Evolutionary conservation across 2,329 filamentous ascomycete genomes (phyloP).

Genomic region (Talaromyces funiculosus): DNA sequence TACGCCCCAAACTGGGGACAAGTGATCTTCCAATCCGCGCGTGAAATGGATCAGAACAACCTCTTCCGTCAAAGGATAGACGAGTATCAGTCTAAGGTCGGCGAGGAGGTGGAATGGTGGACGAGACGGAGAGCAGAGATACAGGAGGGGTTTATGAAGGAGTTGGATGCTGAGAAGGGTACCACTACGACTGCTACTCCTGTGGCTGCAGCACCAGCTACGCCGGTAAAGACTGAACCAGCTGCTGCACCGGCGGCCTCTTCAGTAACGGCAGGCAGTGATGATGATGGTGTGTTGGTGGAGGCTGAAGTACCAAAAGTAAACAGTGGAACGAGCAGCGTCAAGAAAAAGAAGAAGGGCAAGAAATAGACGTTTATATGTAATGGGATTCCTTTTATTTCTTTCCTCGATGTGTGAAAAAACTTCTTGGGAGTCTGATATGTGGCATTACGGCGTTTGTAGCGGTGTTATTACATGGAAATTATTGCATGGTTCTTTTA

Average conservation of each 20-base stretch:
- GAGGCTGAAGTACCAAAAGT: slow-evolving; percentile 52
- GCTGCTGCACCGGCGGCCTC: not conserved
- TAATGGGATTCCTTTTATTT: not conserved
- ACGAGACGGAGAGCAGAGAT: slow-evolving; percentile 72
- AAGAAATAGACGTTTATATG: slow-evolving; percentile 35
- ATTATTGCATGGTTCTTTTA: not conserved
- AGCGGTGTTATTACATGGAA: not conserved
- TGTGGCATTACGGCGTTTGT: slow-evolving; percentile 1
- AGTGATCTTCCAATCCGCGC: slow-evolving; percentile 93
- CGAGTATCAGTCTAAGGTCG: slow-evolving; percentile 65
- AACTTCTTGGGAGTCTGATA: slow-evolving; percentile 3
- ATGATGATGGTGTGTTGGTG: slow-evolving; percentile 73
- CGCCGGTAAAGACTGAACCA: not conserved
- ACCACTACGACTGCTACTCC: slow-evolving; percentile 13
- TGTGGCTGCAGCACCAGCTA: not conserved
- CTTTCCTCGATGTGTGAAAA: slow-evolving; percentile 6
- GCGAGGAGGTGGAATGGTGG: slow-evolving; percentile 86
- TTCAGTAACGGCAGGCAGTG: slow-evolving; percentile 38
- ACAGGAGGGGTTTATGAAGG: slow-evolving; percentile 73
- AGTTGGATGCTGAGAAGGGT: slow-evolving; percentile 51
- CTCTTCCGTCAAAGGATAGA: slow-evolving; percentile 68
- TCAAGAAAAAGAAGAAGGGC: slow-evolving; percentile 45
- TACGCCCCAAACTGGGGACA: slow-evolving; percentile 86
- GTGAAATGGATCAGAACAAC: slow-evolving; percentile 87
- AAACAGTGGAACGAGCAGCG: slow-evolving; percentile 22